Evolutionary conservation across 768 basidiomycete species (phyloP).

Genomic region (Xerocomellus dryophilus): DNA sequence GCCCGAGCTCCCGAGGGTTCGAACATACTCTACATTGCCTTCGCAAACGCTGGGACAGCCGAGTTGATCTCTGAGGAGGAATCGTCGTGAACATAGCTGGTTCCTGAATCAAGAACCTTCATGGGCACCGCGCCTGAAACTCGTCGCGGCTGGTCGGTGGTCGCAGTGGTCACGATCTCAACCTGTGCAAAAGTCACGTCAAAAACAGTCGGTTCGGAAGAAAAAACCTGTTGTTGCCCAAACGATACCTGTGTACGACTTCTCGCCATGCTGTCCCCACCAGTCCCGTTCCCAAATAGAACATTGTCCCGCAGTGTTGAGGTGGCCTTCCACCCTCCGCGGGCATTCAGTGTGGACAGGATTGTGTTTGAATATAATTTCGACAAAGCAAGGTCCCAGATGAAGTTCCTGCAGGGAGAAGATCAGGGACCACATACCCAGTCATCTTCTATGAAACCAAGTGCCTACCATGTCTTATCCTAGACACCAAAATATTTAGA

Average conservation of each 20-base stretch:
- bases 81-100: not conserved
- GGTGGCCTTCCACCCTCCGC: constrained; percentile 20
- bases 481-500: not conserved
- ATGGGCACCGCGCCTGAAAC: not conserved
- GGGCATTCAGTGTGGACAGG: constrained; percentile 23
- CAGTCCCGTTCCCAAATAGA: not conserved
- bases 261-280: not conserved
- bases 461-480: constrained; percentile 6
- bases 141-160: not conserved
- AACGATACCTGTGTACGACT: constrained; percentile 5
- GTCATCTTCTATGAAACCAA: not conserved
- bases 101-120: not conserved
- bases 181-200: not conserved
- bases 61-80: not conserved
- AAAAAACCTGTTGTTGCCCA: not conserved
- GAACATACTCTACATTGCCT: not conserved
- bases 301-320: not conserved
- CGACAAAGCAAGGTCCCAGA: constrained; percentile 25
- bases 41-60: no score
- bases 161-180: not conserved
- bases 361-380: constrained; percentile 27
- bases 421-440: not conserved
- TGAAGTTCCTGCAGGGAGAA: constrained; percentile 10
- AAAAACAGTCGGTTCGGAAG: not conserved
- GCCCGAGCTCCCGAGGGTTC: no score